These are phyloP conservation scores for Tubosaeta sp. DNA, from an alignment of 768 basidiomycete genomes.

Conservation along the genomic window DNA sequence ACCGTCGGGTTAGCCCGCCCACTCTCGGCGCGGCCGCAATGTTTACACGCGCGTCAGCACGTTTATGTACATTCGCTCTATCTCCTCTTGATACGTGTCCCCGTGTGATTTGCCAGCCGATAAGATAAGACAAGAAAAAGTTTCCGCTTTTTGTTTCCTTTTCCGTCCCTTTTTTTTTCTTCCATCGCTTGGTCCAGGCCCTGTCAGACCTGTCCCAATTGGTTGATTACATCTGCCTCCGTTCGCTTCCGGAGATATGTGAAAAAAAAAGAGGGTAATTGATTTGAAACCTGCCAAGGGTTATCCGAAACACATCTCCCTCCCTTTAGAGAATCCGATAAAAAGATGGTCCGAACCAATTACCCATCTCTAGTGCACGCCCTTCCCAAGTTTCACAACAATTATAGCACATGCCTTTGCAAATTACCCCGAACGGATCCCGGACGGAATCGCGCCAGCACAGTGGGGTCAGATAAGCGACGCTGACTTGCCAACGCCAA, in stretches of 20 bases:
- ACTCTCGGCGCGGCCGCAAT: slow-evolving; percentile 9
- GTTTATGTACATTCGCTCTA: slow-evolving; percentile 16
- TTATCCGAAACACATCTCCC: slow-evolving; percentile 17
- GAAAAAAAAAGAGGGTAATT: slow-evolving; percentile 7
- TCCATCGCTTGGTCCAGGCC: slow-evolving; percentile 12
- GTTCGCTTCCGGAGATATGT: slow-evolving; percentile 22
- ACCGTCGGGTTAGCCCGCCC: slow-evolving; percentile 4
- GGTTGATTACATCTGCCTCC: slow-evolving; percentile 9
- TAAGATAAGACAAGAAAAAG: slow-evolving; percentile 28
- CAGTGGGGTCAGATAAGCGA: slow-evolving; percentile 7
- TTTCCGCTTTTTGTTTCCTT: slow-evolving; percentile 10
- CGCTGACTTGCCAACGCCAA: not conserved
- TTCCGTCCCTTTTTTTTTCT: slow-evolving; percentile 7
- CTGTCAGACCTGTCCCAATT: not conserved
- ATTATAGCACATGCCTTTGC: slow-evolving; percentile 5
- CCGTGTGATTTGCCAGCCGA: slow-evolving; percentile 17
- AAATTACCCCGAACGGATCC: slow-evolving; percentile 17
- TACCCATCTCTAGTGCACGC: not conserved
- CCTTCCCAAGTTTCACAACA: slow-evolving; percentile 9
- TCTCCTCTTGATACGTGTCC: slow-evolving; percentile 24
- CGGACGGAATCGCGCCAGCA: not conserved
- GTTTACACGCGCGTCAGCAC: slow-evolving; percentile 5
- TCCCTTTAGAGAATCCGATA: slow-evolving; percentile 5
- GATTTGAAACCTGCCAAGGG: slow-evolving; percentile 13
- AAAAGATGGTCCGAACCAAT: slow-evolving; percentile 1